These are phyloP conservation scores for Stramenopiles sp. DNA, from an alignment of 352 stramenopile species.

Conservation along the genomic window DNA sequence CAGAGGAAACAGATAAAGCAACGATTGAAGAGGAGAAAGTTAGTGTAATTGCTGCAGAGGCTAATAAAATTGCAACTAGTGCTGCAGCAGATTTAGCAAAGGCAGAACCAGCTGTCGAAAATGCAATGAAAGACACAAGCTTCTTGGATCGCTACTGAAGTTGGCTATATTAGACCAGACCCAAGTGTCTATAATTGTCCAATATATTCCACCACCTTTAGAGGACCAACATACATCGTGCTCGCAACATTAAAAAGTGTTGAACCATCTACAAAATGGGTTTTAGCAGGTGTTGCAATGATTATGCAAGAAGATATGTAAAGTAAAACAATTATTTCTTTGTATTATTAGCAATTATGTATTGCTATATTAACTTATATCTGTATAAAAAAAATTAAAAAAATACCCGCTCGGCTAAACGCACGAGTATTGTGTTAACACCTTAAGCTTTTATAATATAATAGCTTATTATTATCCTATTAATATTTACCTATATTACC, in stretches of 20 bases:
- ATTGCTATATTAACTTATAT: no score
- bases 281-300: slow-evolving; percentile 69
- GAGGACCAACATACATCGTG: slow-evolving; percentile 84
- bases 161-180: slow-evolving; percentile 78
- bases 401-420: no score
- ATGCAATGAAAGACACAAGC: slow-evolving; percentile 76
- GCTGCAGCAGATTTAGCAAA: slow-evolving; percentile 62
- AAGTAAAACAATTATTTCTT: no score
- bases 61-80: slow-evolving; percentile 67
- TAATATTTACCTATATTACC: no score
- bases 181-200: slow-evolving; percentile 77
- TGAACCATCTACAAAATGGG: slow-evolving; percentile 60
- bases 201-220: slow-evolving; percentile 84
- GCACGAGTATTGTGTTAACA: no score
- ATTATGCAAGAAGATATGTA: slow-evolving; percentile 86
- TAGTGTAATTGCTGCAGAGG: slow-evolving; percentile 73
- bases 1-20: slow-evolving; percentile 76
- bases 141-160: slow-evolving; percentile 72
- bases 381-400: no score
- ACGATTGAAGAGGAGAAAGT: slow-evolving; percentile 71
- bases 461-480: no score
- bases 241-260: slow-evolving; percentile 77
- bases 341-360: no score
- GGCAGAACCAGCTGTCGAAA: slow-evolving; percentile 71
- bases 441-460: no score